Conservation (phyloP, 768 basidiomycete genomes). For the Calvatia gigantea region DNA sequence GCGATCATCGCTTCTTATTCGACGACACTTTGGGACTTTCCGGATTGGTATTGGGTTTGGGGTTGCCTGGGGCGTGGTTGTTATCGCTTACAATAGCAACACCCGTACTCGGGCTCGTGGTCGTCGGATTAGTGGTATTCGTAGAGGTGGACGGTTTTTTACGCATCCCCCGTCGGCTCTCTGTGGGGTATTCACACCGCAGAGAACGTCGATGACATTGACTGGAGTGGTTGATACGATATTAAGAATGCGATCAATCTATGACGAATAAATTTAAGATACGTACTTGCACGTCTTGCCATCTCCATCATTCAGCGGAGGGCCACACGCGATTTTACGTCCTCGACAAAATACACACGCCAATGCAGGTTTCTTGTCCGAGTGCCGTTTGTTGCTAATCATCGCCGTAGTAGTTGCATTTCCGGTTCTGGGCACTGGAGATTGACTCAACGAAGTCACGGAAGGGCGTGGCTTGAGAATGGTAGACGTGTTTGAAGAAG, state of each 20-base stretch:
- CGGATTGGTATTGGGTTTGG: constrained; percentile 15
- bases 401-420: constrained; percentile 20
- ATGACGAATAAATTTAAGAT: constrained; percentile 8
- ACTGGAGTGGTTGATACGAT: constrained; percentile 32
- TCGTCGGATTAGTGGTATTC: background rate
- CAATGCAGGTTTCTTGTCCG: constrained; percentile 54
- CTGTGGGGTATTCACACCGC: constrained; percentile 66
- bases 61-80: background rate
- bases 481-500: background rate
- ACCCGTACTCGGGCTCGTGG: background rate
- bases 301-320: constrained; percentile 47
- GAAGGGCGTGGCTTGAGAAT: constrained; percentile 12
- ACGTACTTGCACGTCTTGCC: constrained; percentile 68
- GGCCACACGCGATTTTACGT: constrained; percentile 67
- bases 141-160: constrained; percentile 36
- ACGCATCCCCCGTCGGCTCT: constrained; percentile 68
- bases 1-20: constrained; percentile 16
- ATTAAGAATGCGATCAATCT: constrained; percentile 15
- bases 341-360: constrained; percentile 67
- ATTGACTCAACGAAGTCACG: constrained; percentile 15
- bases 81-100: background rate
- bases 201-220: constrained; percentile 71
- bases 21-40: constrained; percentile 22
- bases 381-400: constrained; percentile 25
- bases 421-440: background rate